These are phyloP conservation scores for Aspergillus alliaceus DNA, from an alignment of 2,329 filamentous ascomycete genomes.

Conservation along the genomic window DNA sequence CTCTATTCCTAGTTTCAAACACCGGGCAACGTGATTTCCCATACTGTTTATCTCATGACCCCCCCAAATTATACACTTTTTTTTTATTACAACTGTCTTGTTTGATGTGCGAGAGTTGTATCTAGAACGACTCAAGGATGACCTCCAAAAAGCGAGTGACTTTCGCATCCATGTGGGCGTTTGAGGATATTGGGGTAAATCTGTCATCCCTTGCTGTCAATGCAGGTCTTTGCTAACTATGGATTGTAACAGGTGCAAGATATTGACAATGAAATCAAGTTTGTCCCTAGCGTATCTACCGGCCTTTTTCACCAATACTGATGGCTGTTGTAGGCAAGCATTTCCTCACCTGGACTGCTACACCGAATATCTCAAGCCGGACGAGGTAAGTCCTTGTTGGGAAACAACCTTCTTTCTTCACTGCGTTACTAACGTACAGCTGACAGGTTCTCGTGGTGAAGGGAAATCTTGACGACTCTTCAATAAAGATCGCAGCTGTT, in stretches of 20 bases:
- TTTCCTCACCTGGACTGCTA: conserved; percentile 8
- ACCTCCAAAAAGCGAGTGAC: conserved; percentile 22
- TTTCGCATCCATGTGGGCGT: conserved; percentile 33
- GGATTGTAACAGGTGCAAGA: conserved; percentile 22
- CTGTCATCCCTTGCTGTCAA: background rate
- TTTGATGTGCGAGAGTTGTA: background rate
- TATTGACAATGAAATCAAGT: conserved; percentile 24
- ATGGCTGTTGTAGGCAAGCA: conserved; percentile 8
- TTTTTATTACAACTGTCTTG: background rate
- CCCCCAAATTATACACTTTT: background rate
- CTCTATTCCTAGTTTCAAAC: too few species aligned
- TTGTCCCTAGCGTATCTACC: background rate
- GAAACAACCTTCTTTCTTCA: background rate
- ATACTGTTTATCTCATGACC: background rate
- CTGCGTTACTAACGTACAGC: background rate
- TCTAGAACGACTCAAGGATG: conserved; percentile 9
- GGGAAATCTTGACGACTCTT: background rate
- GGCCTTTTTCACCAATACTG: background rate
- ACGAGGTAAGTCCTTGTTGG: conserved; percentile 21
- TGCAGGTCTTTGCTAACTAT: conserved; percentile 3
- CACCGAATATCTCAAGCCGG: conserved; percentile 22
- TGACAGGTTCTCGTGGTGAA: background rate
- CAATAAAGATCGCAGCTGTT: conserved; percentile 11
- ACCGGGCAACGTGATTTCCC: too few species aligned
- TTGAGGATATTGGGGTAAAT: conserved; percentile 33